phyloP scores from a whole-genome alignment of 116 monocot genomes.

The Dioscorea cayenensis region DNA sequence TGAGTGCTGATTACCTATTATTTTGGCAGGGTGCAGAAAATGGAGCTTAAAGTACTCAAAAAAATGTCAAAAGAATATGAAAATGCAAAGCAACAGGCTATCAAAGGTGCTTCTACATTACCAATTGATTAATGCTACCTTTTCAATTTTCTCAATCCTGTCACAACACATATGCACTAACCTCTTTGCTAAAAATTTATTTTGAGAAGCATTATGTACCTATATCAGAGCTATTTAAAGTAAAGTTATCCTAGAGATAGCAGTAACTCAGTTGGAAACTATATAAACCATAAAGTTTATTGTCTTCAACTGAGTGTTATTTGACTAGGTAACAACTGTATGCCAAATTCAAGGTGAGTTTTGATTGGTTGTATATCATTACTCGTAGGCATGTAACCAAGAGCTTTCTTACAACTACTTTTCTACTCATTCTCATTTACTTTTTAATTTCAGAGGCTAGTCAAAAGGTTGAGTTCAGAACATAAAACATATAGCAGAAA shows the following conservation, averaged over 20 bases:
- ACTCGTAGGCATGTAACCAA: too few relatives aligned
- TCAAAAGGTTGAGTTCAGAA: slow-evolving; percentile 27
- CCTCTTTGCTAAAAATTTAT: neutral
- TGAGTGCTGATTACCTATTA: neutral
- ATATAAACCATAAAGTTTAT: too few relatives aligned
- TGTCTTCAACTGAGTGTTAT: too few relatives aligned
- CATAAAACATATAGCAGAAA: slow-evolving; percentile 41
- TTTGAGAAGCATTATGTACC: neutral
- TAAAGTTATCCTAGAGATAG: neutral
- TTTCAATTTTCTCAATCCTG: too few relatives aligned
- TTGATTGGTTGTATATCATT: too few relatives aligned
- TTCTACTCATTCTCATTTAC: neutral
- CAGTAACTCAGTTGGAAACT: neutral
- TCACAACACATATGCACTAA: too few relatives aligned
- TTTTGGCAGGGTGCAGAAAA: slow-evolving; percentile 44
- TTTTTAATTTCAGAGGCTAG: slow-evolving; percentile 31
- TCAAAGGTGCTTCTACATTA: slow-evolving; percentile 34
- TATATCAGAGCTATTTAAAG: neutral
- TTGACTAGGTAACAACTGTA: too few relatives aligned
- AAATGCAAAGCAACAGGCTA: slow-evolving; percentile 49
- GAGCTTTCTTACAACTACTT: neutral
- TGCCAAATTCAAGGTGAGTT: too few relatives aligned
- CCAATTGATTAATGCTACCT: neutral
- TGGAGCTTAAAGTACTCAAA: slow-evolving; percentile 51
- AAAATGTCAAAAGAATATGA: slow-evolving; percentile 67